Evolutionary conservation across 805 yeast species (phyloP), one percentile per base, ranked within the genome.

Genomic region (Nakazawaea ambrosiae): DNA sequence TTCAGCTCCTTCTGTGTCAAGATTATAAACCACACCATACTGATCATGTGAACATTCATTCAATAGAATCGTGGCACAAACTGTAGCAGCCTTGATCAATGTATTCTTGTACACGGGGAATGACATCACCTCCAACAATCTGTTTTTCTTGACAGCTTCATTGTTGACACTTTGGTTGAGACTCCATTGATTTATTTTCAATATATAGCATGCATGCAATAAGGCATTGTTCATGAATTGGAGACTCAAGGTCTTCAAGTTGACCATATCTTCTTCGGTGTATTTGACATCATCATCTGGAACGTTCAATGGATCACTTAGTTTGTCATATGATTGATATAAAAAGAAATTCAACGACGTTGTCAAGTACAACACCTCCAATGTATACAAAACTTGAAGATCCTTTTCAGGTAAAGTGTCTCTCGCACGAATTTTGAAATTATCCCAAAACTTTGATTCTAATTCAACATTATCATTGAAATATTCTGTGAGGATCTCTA

Each of bases 101-200:
- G 33, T 29, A 14, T 25, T 33, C 30, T 38, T 38, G 19, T 33
- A 10, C 5, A 29, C 15, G 3, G 41, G 37, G 16, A 19, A 20
- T 12, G 31, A 27, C 7, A 29, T n/a, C 12, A 33, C 34, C 19
- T 38, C 37, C 10, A 28, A 26, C 16, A 28, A 9, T 25, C 37
- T 38, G 23, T 33, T 29, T 16, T 38, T 38, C n/a, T n/a, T 17
- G n/a, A 33, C 37, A 7, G 29, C 27, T 25, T 38, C 41, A 20
- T 33, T 38, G 14, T 16, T 18, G 4, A 30, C 12, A n/a, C 24
- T 31, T 28, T 38, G 37, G 11, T 17, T 18, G 11, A 38, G 18
- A 27, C 16, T 16, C 40, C 40, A 37, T 14, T 28, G 25, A 12
- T 6, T 20, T 2, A 39, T 34, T 14, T 33, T 29, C 20, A 34